phyloP scores from a whole-genome alignment of 2,329 filamentous ascomycete genomes.

The Alternaria brassicicola region DNA sequence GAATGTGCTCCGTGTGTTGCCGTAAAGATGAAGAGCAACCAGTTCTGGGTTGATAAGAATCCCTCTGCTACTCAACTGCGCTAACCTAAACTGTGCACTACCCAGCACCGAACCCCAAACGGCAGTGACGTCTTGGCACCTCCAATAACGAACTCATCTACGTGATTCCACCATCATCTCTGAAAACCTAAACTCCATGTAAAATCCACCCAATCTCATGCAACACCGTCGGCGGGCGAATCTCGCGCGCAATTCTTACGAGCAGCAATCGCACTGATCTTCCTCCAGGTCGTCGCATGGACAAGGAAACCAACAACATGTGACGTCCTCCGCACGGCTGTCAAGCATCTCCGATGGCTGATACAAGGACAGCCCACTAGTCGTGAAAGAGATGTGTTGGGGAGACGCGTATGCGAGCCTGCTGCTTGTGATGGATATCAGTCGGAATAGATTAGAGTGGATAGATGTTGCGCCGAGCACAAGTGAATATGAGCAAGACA shows the following conservation, averaged over 20 bases:
- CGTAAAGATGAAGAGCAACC: too few species aligned
- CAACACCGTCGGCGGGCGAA: background rate
- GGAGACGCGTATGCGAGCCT: background rate
- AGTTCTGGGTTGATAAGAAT: too few species aligned
- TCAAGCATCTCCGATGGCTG: background rate
- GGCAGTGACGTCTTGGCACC: background rate
- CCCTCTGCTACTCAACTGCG: too few species aligned
- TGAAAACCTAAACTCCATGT: background rate
- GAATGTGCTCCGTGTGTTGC: too few species aligned
- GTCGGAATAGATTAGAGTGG: background rate
- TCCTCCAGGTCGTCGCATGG: constrained; percentile 12
- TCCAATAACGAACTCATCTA: background rate
- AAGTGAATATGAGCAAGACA: background rate
- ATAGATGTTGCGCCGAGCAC: background rate
- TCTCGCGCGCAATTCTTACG: background rate
- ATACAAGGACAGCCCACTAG: background rate
- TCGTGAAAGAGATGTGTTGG: background rate
- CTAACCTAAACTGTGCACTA: background rate
- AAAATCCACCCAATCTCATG: background rate
- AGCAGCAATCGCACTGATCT: constrained; percentile 11
- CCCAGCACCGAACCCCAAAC: background rate
- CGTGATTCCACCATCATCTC: background rate
- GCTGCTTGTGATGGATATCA: background rate
- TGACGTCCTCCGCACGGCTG: background rate
- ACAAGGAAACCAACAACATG: constrained; percentile 9